Conservation (phyloP, 2,329 filamentous ascomycete species). For the Tolypocladium cylindrosporum region DNA sequence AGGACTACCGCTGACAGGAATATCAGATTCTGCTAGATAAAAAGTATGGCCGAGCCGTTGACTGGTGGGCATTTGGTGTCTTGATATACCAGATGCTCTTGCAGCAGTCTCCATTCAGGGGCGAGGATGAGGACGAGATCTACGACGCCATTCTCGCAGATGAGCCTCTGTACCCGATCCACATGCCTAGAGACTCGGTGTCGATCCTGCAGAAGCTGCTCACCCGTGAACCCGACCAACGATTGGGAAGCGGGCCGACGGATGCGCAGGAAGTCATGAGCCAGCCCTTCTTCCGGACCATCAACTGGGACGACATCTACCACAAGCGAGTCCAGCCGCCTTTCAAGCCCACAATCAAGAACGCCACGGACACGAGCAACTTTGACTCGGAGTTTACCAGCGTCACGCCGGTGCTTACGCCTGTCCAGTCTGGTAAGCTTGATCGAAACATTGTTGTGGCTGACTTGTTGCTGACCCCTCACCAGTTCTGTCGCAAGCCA, state of each 20-base stretch:
- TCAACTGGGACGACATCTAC: slow-evolving; percentile 98
- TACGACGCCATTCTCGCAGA: slow-evolving; percentile 97
- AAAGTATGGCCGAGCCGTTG: slow-evolving; percentile 93
- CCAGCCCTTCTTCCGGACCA: slow-evolving; percentile 94
- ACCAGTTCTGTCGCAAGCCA: slow-evolving; percentile 86
- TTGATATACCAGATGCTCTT: slow-evolving; percentile 99
- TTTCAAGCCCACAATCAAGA: slow-evolving; percentile 84
- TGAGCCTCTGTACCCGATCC: slow-evolving; percentile 94
- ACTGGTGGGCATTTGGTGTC: slow-evolving; percentile 99
- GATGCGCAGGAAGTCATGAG: slow-evolving; percentile 99
- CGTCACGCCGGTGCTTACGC: slow-evolving; percentile 92
- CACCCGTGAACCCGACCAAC: slow-evolving; percentile 86
- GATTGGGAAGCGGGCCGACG: slow-evolving; percentile 87
- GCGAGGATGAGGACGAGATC: slow-evolving; percentile 98
- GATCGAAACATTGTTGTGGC: not conserved
- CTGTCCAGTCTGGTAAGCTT: slow-evolving; percentile 85
- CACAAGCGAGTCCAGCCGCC: slow-evolving; percentile 85
- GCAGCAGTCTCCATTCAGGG: slow-evolving; percentile 96
- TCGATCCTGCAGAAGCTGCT: slow-evolving; percentile 96
- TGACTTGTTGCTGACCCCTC: slow-evolving; percentile 13
- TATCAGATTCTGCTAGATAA: slow-evolving; percentile 86
- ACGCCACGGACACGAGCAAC: slow-evolving; percentile 95
- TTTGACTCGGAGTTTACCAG: slow-evolving; percentile 98
- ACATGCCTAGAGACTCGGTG: slow-evolving; percentile 96
- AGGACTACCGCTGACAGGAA: slow-evolving; percentile 17